Evolutionary conservation across 2,329 filamentous ascomycete genomes (phyloP).

Genomic region (Penicillium sp.): DNA sequence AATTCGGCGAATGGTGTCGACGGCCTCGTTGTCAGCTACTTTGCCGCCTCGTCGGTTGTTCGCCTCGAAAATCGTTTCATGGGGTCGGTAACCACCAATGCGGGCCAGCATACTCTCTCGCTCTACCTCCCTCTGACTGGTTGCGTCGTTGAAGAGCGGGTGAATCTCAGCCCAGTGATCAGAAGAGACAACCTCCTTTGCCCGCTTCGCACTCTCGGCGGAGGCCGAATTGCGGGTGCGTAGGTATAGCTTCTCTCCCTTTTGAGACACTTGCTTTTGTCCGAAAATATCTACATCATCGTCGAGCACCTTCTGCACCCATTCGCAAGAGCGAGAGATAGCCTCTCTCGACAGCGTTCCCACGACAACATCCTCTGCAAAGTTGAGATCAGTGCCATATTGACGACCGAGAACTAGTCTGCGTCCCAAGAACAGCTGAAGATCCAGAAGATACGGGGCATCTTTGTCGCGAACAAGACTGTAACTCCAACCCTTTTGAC

Average conservation of each 20-base stretch:
- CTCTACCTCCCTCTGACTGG: slow-evolving; percentile 62
- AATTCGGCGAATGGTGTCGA: slow-evolving; percentile 49
- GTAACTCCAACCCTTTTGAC: slow-evolving; percentile 90
- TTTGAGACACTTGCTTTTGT: slow-evolving; percentile 70
- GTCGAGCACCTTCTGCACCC: slow-evolving; percentile 72
- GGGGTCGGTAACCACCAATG: slow-evolving; percentile 82
- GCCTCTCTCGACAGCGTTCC: slow-evolving; percentile 71
- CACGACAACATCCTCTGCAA: slow-evolving; percentile 77
- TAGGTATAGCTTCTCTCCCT: slow-evolving; percentile 91
- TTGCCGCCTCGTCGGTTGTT: slow-evolving; percentile 70
- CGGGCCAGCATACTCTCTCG: slow-evolving; percentile 82
- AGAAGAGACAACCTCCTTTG: slow-evolving; percentile 71
- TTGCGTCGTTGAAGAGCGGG: slow-evolving; percentile 70
- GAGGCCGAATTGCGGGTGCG: slow-evolving; percentile 88
- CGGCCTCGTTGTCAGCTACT: slow-evolving; percentile 66
- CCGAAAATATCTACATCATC: slow-evolving; percentile 71
- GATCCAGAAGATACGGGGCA: slow-evolving; percentile 84
- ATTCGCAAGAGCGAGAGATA: slow-evolving; percentile 75
- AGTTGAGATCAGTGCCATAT: slow-evolving; percentile 60
- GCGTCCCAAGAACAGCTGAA: slow-evolving; percentile 91
- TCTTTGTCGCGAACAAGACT: slow-evolving; percentile 86
- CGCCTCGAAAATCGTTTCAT: slow-evolving; percentile 96
- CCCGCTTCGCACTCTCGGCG: slow-evolving; percentile 80
- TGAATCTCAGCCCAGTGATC: slow-evolving; percentile 73
- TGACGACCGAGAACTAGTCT: slow-evolving; percentile 73